phyloP scores from a whole-genome alignment of 2,329 filamentous ascomycete genomes.

The Claviceps sorghi region DNA sequence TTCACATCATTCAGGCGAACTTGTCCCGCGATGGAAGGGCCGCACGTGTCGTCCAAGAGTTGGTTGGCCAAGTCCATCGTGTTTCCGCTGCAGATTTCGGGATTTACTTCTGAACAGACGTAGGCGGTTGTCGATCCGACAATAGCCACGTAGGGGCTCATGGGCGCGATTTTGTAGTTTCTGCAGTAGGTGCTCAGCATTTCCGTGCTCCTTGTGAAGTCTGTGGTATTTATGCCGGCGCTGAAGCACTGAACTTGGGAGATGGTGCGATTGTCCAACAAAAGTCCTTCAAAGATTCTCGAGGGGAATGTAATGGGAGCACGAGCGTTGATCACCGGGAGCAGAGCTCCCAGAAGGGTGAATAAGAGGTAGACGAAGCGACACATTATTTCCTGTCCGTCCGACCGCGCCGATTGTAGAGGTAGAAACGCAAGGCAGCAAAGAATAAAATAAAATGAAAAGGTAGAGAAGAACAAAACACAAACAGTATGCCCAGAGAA shows the following conservation, averaged over 20 bases:
- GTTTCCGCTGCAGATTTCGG: background rate
- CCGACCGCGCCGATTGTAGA: background rate
- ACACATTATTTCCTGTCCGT: background rate
- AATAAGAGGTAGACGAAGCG: background rate
- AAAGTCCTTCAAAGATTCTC: background rate
- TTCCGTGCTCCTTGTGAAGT: background rate
- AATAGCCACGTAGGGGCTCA: background rate
- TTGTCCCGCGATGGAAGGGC: background rate
- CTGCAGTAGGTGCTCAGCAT: constrained; percentile 1
- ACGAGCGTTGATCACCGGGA: background rate
- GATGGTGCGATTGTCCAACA: background rate
- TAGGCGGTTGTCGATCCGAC: background rate
- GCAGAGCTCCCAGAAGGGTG: background rate
- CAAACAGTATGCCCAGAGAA: background rate
- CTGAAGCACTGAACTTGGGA: background rate
- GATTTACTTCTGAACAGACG: background rate
- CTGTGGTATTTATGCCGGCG: background rate
- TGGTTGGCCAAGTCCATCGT: background rate
- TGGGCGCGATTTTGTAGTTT: background rate
- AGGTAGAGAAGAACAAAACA: background rate
- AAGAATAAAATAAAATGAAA: background rate
- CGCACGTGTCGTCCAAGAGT: background rate
- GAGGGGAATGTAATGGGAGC: background rate
- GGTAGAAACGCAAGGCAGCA: too few species aligned
- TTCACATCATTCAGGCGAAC: background rate